Evolutionary conservation across 139 green algal species (phyloP), one percentile per base, ranked within the genome.

Genomic region (Chlamydomonas sphaeroides): DNA sequence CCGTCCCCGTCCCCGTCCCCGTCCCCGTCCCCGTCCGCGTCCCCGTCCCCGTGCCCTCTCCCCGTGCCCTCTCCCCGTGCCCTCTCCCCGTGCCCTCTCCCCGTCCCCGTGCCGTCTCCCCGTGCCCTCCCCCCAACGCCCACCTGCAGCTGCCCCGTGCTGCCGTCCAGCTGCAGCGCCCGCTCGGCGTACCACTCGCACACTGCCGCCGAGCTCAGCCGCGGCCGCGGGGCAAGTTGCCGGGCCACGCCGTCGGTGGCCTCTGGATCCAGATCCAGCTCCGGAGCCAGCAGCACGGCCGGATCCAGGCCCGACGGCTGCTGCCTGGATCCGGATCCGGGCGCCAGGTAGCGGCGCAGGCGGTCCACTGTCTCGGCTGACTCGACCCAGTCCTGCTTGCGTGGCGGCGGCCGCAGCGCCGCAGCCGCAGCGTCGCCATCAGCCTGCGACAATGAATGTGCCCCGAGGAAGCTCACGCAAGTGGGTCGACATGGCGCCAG

Each of bases 91-190:
- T 53, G 11, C 45, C 45, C 14, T 53, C 45, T 10, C 45, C 45
- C 45, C 45, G 11, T 53, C 11, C 20, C 17, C 23, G 7, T 8
- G n/a, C n/a, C n/a, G n/a, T 17, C 53, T n/a, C 53, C 53, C 21
- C 53, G 20, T 8, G 11, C 53, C 53, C 23, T 62, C 53, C 7
- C 53, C 23, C 59, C 61, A n/a, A n/a, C n/a, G n/a, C 71, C 11
- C 61, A 71, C 61, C 61, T 81, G 45, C 62, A 83, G 63, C 76
- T 83, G 76, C 62, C 76, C 76, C 3, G 62, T 41, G 21, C 28
- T 15, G 26, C 20, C 42, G 76, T 83, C 76, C 76, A 83, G 62
- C 76, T 83, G 45, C 62, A 83, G 76, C 48, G 76, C 76, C 61
- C 76, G 76, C 35, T 73, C 76, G 21, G 42, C n/a, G 39, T 66